These are phyloP conservation scores for Albifimbria verrucaria DNA, from an alignment of 2,329 filamentous ascomycete genomes.

Conservation along the genomic window DNA sequence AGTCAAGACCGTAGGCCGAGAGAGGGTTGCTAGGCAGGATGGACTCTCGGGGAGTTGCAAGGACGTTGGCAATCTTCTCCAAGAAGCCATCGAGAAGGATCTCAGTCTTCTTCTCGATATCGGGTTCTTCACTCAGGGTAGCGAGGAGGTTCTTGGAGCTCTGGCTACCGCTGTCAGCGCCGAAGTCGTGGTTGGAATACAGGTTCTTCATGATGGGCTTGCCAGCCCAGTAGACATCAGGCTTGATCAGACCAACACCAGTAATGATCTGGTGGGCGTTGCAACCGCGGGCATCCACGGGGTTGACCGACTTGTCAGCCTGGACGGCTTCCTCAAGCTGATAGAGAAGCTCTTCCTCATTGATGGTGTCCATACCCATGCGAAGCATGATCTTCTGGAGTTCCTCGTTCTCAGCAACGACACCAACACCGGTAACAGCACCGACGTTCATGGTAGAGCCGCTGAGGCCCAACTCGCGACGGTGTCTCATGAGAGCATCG, in stretches of 20 bases:
- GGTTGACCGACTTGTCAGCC: slow-evolving; percentile 7
- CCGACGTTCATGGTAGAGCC: slow-evolving; percentile 34
- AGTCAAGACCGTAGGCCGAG: slow-evolving; percentile 18
- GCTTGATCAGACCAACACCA: slow-evolving; percentile 17
- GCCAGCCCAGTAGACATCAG: slow-evolving; percentile 18
- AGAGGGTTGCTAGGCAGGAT: slow-evolving; percentile 12
- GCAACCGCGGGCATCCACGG: slow-evolving; percentile 11
- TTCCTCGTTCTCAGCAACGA: slow-evolving; percentile 14
- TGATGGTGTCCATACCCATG: slow-evolving; percentile 13
- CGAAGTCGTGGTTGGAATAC: slow-evolving; percentile 18
- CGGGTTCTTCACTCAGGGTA: slow-evolving; percentile 6
- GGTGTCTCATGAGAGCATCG: slow-evolving; percentile 27
- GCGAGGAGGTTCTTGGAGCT: slow-evolving; percentile 16
- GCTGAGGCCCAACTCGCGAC: slow-evolving; percentile 19
- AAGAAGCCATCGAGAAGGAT: slow-evolving; percentile 14
- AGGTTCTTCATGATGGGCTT: slow-evolving; percentile 19
- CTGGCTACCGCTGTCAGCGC: slow-evolving; percentile 8
- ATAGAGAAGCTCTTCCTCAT: slow-evolving; percentile 18
- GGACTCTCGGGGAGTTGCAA: slow-evolving; percentile 10
- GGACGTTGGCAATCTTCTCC: slow-evolving; percentile 14
- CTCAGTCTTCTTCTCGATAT: slow-evolving; percentile 7
- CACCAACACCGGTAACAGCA: slow-evolving; percentile 18
- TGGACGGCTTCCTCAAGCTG: slow-evolving; percentile 17
- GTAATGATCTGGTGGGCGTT: slow-evolving; percentile 19
- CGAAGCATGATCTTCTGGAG: slow-evolving; percentile 12